phyloP scores from a whole-genome alignment of 352 stramenopile genomes.

The Thalassiosira sp. region DNA sequence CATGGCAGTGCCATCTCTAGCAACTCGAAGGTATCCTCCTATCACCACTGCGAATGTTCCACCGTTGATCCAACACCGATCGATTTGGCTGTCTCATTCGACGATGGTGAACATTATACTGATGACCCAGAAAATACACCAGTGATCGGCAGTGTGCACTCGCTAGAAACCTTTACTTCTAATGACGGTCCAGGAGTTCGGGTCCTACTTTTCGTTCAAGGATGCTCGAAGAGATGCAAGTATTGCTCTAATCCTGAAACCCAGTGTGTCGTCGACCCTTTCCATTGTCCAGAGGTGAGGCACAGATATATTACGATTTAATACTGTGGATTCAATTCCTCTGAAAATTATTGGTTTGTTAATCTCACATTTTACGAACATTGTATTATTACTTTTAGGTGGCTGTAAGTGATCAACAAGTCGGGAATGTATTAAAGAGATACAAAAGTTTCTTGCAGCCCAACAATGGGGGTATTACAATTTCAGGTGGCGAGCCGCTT shows the following conservation, averaged over 20 bases:
- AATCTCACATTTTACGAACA: background rate
- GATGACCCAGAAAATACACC: slow-evolving; percentile 19
- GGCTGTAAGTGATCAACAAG: slow-evolving; percentile 52
- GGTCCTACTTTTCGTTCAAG: slow-evolving; percentile 4
- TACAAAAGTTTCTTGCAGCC: slow-evolving; percentile 58
- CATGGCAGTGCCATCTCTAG: slow-evolving; percentile 49
- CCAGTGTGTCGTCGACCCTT: slow-evolving; percentile 50
- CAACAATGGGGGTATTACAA: slow-evolving; percentile 52
- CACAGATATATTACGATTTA: too few species aligned
- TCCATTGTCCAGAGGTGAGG: slow-evolving; percentile 40
- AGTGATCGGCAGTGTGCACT: slow-evolving; percentile 57
- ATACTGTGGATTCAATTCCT: too few species aligned
- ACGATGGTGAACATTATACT: slow-evolving; percentile 2
- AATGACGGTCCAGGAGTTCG: slow-evolving; percentile 65
- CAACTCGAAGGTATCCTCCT: slow-evolving; percentile 30
- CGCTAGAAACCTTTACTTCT: slow-evolving; percentile 61
- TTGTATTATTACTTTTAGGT: slow-evolving; percentile 3
- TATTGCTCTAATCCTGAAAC: slow-evolving; percentile 70
- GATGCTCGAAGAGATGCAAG: too few species aligned
- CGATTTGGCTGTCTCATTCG: slow-evolving; percentile 27
- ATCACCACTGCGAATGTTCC: slow-evolving; percentile 21
- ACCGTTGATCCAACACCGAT: slow-evolving; percentile 20
- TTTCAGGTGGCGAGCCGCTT: slow-evolving; percentile 62
- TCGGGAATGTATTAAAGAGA: slow-evolving; percentile 44
- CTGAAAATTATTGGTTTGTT: background rate